A percentile compares a stretch with the other conserved stretches of the same genome.
Evolutionary conservation across 129 eudicot species (phyloP).

Genomic region (Arctium lappa): DNA sequence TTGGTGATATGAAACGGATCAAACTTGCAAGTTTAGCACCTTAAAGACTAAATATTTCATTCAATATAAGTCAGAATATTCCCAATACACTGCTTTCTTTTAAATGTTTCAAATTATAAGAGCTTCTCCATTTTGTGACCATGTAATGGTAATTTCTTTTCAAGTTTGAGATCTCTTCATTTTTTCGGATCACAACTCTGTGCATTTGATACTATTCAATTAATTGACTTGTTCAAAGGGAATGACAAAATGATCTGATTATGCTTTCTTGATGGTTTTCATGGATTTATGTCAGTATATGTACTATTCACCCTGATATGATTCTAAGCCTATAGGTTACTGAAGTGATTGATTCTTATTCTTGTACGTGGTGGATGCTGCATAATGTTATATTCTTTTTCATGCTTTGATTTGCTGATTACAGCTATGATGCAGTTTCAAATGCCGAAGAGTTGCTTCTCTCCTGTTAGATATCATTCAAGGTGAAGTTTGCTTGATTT

Average conservation of each 20-base stretch:
- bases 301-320: constrained; percentile 1
- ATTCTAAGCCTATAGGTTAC: background rate
- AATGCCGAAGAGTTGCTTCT: constrained; percentile 12
- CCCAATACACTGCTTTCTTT: constrained; percentile 9
- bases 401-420: constrained; percentile 5
- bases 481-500: constrained; percentile 15
- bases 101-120: background rate
- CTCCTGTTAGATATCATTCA: background rate
- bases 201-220: constrained; percentile 15
- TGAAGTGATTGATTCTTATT: constrained; percentile 10
- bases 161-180: constrained; percentile 13
- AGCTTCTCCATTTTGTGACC: constrained; percentile 12
- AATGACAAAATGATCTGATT: constrained; percentile 1
- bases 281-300: background rate
- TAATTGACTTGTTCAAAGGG: constrained; percentile 14
- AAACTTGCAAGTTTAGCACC: constrained; percentile 19
- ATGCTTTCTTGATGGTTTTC: background rate
- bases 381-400: background rate
- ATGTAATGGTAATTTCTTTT: constrained; percentile 11
- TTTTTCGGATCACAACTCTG: background rate
- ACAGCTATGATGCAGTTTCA: constrained; percentile 15
- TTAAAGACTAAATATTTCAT: constrained; percentile 22
- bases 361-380: constrained; percentile 1
- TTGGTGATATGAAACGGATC: constrained; percentile 3
- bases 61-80: constrained; percentile 12